phyloP scores from a whole-genome alignment of 208 protist species.

The Wallacemonas sp. region DNA sequence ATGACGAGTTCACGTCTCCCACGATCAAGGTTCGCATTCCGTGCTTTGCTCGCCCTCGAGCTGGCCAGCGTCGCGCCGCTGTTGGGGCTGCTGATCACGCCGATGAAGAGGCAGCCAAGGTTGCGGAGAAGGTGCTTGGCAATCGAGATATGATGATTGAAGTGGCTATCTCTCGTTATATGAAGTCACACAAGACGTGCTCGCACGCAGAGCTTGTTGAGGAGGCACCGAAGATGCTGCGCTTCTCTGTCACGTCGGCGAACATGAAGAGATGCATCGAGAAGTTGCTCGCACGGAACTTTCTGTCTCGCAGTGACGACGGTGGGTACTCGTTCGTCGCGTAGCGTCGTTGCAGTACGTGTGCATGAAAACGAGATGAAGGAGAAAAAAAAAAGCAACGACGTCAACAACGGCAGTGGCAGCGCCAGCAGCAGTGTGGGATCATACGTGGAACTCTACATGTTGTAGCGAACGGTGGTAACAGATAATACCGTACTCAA shows the following conservation, averaged over 20 bases:
- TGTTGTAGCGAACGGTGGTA: too few species aligned
- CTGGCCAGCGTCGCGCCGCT: slow-evolving; percentile 12
- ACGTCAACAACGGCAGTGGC: too few species aligned
- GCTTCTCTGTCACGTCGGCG: slow-evolving; percentile 81
- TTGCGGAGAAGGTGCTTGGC: slow-evolving; percentile 70
- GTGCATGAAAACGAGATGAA: neutral
- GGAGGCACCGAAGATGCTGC: slow-evolving; percentile 74
- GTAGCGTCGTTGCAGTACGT: too few species aligned
- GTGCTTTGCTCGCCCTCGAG: slow-evolving; percentile 22
- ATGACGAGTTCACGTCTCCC: slow-evolving; percentile 39
- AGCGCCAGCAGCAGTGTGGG: too few species aligned
- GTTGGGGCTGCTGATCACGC: slow-evolving; percentile 58
- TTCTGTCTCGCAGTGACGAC: slow-evolving; percentile 84
- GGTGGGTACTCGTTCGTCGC: slow-evolving; percentile 90
- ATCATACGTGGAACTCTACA: too few species aligned
- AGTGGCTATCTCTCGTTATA: slow-evolving; percentile 92
- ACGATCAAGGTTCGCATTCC: slow-evolving; percentile 44
- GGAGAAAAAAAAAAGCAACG: neutral
- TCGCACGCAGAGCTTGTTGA: slow-evolving; percentile 85
- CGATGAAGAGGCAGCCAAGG: slow-evolving; percentile 61
- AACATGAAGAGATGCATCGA: slow-evolving; percentile 94
- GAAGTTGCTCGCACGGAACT: slow-evolving; percentile 94
- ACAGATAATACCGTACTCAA: too few species aligned
- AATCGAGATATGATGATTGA: slow-evolving; percentile 90
- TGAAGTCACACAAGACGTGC: slow-evolving; percentile 86